These are phyloP conservation scores for Claviceps sp. DNA, from an alignment of 2,329 filamentous ascomycete genomes.

Conservation along the genomic window DNA sequence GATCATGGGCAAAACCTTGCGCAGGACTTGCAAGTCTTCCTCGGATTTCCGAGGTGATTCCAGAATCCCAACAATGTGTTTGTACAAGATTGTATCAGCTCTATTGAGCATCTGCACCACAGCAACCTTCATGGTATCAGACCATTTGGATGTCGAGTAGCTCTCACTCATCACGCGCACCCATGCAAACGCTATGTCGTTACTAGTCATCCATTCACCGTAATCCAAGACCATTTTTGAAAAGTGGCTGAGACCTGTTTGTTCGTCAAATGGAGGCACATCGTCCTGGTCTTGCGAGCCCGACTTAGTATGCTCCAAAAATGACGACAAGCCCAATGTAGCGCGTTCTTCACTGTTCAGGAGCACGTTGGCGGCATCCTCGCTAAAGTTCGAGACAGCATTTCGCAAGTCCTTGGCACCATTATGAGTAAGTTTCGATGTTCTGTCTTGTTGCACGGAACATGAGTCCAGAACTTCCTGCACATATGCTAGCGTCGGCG, in stretches of 20 bases:
- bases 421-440: slow-evolving; percentile 30
- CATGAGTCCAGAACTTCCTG: slow-evolving; percentile 39
- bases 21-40: slow-evolving; percentile 20
- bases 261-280: slow-evolving; percentile 37
- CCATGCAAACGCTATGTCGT: slow-evolving; percentile 48
- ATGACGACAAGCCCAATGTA: slow-evolving; percentile 42
- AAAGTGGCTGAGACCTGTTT: slow-evolving; percentile 38
- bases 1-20: slow-evolving; percentile 40
- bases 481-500: slow-evolving; percentile 29
- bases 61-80: slow-evolving; percentile 30
- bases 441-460: slow-evolving; percentile 37
- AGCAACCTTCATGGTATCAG: slow-evolving; percentile 40
- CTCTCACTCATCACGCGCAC: slow-evolving; percentile 33
- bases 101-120: slow-evolving; percentile 43
- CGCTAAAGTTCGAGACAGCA: slow-evolving; percentile 35
- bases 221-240: slow-evolving; percentile 30
- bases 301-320: slow-evolving; percentile 49
- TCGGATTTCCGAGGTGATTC: slow-evolving; percentile 13
- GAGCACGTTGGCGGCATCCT: slow-evolving; percentile 39
- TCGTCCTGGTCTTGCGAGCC: slow-evolving; percentile 35
- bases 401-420: slow-evolving; percentile 36
- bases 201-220: slow-evolving; percentile 35
- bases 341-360: slow-evolving; percentile 39
- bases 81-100: slow-evolving; percentile 38
- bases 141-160: slow-evolving; percentile 43